These are phyloP conservation scores for Acer yangbiense DNA, from an alignment of 345 rosid species.

Conservation along the genomic window DNA sequence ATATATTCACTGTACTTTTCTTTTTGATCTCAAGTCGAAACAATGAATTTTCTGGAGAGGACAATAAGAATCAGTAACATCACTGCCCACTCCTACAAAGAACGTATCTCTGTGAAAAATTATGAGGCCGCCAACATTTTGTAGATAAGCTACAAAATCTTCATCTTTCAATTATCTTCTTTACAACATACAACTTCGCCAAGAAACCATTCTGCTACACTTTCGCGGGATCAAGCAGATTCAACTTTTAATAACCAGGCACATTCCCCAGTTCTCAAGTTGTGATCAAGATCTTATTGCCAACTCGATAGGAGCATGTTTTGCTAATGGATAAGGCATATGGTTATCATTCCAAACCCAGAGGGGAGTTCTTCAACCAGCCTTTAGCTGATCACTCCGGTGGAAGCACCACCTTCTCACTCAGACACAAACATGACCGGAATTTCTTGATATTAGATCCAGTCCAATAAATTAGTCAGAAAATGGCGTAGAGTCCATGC, in stretches of 20 bases:
- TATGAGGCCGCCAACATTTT: neutral
- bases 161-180: neutral
- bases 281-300: neutral
- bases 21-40: neutral
- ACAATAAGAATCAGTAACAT: neutral
- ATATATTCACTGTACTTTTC: too few species aligned
- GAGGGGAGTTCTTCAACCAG: neutral
- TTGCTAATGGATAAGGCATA: neutral
- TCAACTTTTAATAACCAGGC: neutral
- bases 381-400: neutral
- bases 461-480: slow-evolving; percentile 42
- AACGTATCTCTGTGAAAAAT: neutral
- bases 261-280: neutral
- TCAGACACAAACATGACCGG: neutral
- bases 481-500: slow-evolving; percentile 85
- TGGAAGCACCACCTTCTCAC: neutral
- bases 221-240: neutral
- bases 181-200: neutral
- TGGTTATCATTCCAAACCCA: too few species aligned
- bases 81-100: neutral
- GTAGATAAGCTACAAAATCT: neutral
- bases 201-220: neutral
- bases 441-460: neutral
- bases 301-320: neutral
- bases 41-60: neutral